These are phyloP conservation scores for Candida orba DNA, from an alignment of 805 yeast genomes.

Conservation along the genomic window DNA sequence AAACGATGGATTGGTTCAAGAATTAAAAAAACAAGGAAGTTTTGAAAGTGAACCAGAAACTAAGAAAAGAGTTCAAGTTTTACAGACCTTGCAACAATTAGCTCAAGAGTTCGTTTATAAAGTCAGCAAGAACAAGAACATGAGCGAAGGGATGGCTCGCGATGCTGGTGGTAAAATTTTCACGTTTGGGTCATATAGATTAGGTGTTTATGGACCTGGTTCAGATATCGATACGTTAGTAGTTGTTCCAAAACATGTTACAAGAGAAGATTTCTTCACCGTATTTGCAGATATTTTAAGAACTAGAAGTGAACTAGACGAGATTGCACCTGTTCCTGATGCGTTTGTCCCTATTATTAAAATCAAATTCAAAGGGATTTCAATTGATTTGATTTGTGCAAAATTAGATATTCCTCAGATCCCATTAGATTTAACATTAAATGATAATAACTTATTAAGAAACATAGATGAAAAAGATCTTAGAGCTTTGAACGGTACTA, in stretches of 20 bases:
- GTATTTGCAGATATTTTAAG: conserved; percentile 69
- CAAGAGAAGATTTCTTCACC: conserved; percentile 81
- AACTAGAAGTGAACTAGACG: conserved; percentile 76
- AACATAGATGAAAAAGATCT: conserved; percentile 89
- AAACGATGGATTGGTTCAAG: conserved; percentile 72
- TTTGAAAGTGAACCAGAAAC: conserved; percentile 87
- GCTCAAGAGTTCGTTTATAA: conserved; percentile 75
- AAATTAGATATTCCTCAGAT: conserved; percentile 77
- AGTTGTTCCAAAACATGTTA: conserved; percentile 95
- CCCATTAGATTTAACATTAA: conserved; percentile 64
- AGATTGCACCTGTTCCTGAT: conserved; percentile 89
- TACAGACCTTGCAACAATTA: conserved; percentile 62
- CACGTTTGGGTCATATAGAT: conserved; percentile 87
- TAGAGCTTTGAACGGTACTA: conserved; percentile 88
- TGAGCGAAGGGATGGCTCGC: conserved; percentile 95
- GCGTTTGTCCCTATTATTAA: conserved; percentile 97
- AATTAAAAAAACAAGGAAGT: conserved; percentile 75
- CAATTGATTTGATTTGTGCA: conserved; percentile 87
- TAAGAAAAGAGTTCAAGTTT: conserved; percentile 67
- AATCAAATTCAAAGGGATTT: conserved; percentile 81
- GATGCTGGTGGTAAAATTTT: conserved; percentile 99
- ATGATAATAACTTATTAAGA: conserved; percentile 77
- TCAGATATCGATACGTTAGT: conserved; percentile 94
- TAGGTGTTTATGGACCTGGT: conserved; percentile 98
- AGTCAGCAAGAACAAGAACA: conserved; percentile 75